Conservation (phyloP, 257 asterid genomes). For the Forsythia suspensa region DNA sequence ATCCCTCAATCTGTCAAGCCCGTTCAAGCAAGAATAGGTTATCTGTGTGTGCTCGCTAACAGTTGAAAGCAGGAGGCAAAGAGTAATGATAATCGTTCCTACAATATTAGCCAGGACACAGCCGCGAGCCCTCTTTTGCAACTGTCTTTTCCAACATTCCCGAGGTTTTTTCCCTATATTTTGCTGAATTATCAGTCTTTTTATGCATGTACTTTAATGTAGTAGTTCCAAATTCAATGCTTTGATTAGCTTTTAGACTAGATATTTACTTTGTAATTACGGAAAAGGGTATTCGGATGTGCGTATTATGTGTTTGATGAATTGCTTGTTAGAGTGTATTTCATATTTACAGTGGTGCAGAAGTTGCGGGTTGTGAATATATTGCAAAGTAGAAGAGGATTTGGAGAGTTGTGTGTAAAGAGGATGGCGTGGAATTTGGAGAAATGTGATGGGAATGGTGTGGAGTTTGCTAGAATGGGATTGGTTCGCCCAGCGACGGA, state of each 20-base stretch:
- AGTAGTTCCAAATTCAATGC: neutral
- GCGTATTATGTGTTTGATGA: neutral
- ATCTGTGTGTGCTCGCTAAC: neutral
- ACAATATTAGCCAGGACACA: slow-evolving; percentile 18
- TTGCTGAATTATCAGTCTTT: slow-evolving; percentile 5
- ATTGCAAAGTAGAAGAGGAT: slow-evolving; percentile 34
- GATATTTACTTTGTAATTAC: neutral
- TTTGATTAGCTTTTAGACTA: too few species aligned
- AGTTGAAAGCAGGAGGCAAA: neutral
- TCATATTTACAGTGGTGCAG: slow-evolving; percentile 25
- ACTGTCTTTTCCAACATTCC: slow-evolving; percentile 20
- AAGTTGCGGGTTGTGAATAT: slow-evolving; percentile 24
- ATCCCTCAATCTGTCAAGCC: too few species aligned
- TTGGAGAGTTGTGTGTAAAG: slow-evolving; percentile 32
- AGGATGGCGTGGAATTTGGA: slow-evolving; percentile 48
- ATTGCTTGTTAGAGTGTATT: neutral
- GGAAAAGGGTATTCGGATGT: neutral
- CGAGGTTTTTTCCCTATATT: slow-evolving; percentile 27
- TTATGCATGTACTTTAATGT: neutral
- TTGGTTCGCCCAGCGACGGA: slow-evolving; percentile 63
- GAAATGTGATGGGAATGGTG: slow-evolving; percentile 32
- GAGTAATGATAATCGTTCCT: slow-evolving; percentile 13
- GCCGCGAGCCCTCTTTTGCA: slow-evolving; percentile 22
- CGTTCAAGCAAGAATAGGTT: too few species aligned
- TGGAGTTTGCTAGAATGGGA: slow-evolving; percentile 36